Evolutionary conservation across 768 basidiomycete species (phyloP).

Genomic region (Leccinum ochraceum): DNA sequence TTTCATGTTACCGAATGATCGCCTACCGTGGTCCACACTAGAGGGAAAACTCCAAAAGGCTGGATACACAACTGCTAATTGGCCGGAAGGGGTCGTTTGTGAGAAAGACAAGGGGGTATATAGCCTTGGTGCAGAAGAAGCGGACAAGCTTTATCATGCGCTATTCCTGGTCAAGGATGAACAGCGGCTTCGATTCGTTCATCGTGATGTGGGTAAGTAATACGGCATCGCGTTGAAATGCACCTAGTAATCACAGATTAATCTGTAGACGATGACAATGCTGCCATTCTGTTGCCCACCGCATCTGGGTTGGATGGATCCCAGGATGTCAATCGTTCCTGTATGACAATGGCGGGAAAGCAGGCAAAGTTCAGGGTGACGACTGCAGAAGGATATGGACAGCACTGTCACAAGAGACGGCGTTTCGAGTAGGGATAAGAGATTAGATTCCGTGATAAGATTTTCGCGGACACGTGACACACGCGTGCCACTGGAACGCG

Average conservation of each 20-base stretch:
- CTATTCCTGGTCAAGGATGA: not conserved
- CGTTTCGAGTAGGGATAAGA: not conserved
- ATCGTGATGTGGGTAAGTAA: not conserved
- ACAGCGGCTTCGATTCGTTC: not conserved
- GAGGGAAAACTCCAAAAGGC: not conserved
- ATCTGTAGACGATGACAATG: not conserved
- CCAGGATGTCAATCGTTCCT: not conserved
- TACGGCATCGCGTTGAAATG: not conserved
- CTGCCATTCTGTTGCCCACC: no score
- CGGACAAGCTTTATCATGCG: not conserved
- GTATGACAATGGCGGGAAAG: not conserved
- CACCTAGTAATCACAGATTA: no score
- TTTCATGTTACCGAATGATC: not conserved
- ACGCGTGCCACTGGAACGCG: constrained; percentile 4
- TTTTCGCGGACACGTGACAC: constrained; percentile 13
- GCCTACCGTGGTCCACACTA: not conserved
- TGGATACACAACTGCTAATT: not conserved
- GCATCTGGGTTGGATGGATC: not conserved
- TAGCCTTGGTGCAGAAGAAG: not conserved
- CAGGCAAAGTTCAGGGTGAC: constrained; percentile 2
- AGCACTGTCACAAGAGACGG: not conserved
- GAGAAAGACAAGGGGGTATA: not conserved
- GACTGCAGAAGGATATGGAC: not conserved
- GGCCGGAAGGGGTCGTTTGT: not conserved
- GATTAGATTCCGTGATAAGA: not conserved